phyloP scores from a whole-genome alignment of 352 stramenopile species.

The Pythium phragmiticola region DNA sequence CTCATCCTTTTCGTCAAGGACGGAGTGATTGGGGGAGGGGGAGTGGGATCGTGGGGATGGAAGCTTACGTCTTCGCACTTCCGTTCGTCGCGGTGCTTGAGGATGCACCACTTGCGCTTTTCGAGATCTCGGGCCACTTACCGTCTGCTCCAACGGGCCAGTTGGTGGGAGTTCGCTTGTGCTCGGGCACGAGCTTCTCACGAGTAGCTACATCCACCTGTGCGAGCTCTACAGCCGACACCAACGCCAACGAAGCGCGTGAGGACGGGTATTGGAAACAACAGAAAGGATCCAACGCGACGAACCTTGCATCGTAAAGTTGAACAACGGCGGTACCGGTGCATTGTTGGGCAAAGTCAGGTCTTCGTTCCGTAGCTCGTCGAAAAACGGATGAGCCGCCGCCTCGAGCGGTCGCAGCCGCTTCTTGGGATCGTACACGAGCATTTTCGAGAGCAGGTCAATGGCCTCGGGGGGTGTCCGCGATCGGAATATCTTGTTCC shows the following conservation, averaged over 20 bases:
- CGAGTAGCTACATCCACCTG: conserved; percentile 68
- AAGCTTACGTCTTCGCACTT: conserved; percentile 27
- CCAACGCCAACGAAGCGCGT: background rate
- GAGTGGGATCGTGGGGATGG: background rate
- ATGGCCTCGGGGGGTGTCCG: conserved; percentile 96
- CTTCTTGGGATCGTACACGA: conserved; percentile 96
- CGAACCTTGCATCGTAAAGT: conserved; percentile 91
- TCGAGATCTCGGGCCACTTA: conserved; percentile 53
- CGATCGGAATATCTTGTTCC: conserved; percentile 96
- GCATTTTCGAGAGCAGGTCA: conserved; percentile 96
- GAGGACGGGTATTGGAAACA: background rate
- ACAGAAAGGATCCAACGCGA: background rate
- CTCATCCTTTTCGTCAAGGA: conserved; percentile 7
- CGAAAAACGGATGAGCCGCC: conserved; percentile 96
- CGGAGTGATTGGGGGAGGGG: background rate
- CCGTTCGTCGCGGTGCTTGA: conserved; percentile 26
- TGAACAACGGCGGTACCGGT: conserved; percentile 89
- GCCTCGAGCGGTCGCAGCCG: conserved; percentile 76
- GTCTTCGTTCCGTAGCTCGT: conserved; percentile 92
- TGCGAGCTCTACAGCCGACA: conserved; percentile 52
- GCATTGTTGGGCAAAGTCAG: conserved; percentile 85
- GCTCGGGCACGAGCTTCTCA: conserved; percentile 75
- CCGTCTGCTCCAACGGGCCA: conserved; percentile 75
- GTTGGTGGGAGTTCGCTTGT: conserved; percentile 70
- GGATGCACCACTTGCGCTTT: conserved; percentile 20